Base-by-base conservation (phyloP, 768 basidiomycete genomes). In the Asterophora lycoperdoides region DNA sequence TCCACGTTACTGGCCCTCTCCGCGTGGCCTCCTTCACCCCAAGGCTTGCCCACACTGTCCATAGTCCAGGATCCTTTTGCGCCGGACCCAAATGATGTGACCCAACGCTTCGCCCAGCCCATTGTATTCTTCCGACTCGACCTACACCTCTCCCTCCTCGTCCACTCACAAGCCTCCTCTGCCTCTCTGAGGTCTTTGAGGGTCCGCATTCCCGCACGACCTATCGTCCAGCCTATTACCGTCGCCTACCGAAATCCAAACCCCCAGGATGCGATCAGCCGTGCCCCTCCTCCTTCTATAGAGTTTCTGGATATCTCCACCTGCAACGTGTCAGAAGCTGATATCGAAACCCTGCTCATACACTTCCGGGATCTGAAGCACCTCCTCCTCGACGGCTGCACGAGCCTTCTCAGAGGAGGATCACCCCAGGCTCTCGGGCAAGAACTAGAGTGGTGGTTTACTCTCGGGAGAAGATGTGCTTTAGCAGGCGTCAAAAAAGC, bases 51-150 rank as follows among this genome's bases (percentile, higher is more conserved):
- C 1, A 64, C 66, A 0, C 58, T 87, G 2, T 87, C 84, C 3
- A 76, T 89, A 40, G 69, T 86, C 9, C 86, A 89, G 65, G 86
- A 88, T 52, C 75, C 81, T 2, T 64, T 80, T 3, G 72, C 76
- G 33, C 60, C 70, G 1, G 64, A 68, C 23, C 60, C 72, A 29
- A 54, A 51, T 7, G 20, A 40, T 4, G 55, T 55, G n/a, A 57
- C 60, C 36, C 64, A 62, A 36, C 57, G 68, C 30, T 86, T 87
- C 52, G 93, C 93, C 1, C 93, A 95, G 59, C 93, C 93, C 1
- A 75, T 96, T 54, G 89, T 92, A 2, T 91, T 93, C 68, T 88
- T 88, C 63, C 77, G 76, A 35, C 70, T 95, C 47, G 78, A 84
- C 32, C 63, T 73, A 33, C 56, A 81, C 30, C 51, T 79, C 19